Evolutionary conservation across 495 filamentous ascomycete species (phyloP).

Genomic region (Hypoxylon cercidicola): DNA sequence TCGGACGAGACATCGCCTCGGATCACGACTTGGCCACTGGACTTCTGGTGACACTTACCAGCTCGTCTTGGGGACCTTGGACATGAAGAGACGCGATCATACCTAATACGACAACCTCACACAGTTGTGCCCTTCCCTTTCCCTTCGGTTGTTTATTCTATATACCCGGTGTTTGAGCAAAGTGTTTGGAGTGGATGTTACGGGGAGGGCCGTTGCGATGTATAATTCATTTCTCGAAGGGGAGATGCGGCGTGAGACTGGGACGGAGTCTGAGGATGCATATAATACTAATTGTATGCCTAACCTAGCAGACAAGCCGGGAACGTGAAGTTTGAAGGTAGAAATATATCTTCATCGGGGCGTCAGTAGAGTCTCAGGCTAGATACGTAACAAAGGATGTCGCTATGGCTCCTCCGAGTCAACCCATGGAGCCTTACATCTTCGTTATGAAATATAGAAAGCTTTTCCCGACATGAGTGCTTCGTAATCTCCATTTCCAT

Average conservation of each 20-base stretch:
- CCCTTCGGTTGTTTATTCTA: conserved; percentile 54
- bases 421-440: conserved; percentile 17
- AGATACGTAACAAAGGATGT: conserved; percentile 38
- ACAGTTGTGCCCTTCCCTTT: conserved; percentile 47
- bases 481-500: background rate
- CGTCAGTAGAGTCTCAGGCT: conserved; percentile 27
- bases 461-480: conserved; percentile 13
- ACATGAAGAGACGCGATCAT: conserved; percentile 39
- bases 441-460: conserved; percentile 25
- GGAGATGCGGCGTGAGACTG: conserved; percentile 14
- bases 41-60: conserved; percentile 22
- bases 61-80: conserved; percentile 24
- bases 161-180: conserved; percentile 53
- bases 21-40: conserved; percentile 33
- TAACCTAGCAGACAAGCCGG: conserved; percentile 34
- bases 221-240: conserved; percentile 43
- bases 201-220: conserved; percentile 47
- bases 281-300: conserved; percentile 39
- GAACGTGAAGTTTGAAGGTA: conserved; percentile 21
- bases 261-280: conserved; percentile 25
- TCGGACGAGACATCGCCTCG: conserved; percentile 39
- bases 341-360: conserved; percentile 29
- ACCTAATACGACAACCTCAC: conserved; percentile 42
- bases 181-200: conserved; percentile 43
- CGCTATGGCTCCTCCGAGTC: conserved; percentile 18